Conservation (phyloP, 2,329 filamentous ascomycete genomes). For the Talaromyces sp. region DNA sequence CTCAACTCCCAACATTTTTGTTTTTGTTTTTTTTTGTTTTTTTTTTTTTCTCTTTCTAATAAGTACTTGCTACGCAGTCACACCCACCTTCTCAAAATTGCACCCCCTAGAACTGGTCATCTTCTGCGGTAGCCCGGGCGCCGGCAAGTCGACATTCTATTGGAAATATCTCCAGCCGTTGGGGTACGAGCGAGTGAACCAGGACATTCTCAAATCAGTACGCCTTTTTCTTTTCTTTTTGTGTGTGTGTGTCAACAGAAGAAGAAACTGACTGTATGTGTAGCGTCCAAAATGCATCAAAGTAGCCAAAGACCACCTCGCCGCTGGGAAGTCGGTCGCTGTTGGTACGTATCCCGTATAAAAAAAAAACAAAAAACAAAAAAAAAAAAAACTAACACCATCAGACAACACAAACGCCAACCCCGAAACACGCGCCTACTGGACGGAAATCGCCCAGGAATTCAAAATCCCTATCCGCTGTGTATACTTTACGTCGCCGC, state of each 20-base stretch:
- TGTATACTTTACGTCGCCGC: constrained; percentile 71
- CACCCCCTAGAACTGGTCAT: constrained; percentile 69
- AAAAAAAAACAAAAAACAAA: too few relatives aligned
- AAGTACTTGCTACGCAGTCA: constrained; percentile 10
- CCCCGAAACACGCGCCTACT: constrained; percentile 66
- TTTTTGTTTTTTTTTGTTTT: background rate
- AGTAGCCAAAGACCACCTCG: constrained; percentile 60
- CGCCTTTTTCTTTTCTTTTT: constrained; percentile 2
- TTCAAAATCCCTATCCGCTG: constrained; percentile 72
- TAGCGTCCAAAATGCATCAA: constrained; percentile 63
- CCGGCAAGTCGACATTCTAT: constrained; percentile 90
- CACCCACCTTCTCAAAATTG: constrained; percentile 48
- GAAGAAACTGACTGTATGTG: background rate
- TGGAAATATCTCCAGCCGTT: constrained; percentile 70
- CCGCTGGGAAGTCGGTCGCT: constrained; percentile 62
- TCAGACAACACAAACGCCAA: constrained; percentile 97
- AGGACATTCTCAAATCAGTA: constrained; percentile 75
- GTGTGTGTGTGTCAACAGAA: background rate
- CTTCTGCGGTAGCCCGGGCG: constrained; percentile 81
- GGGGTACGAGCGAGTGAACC: constrained; percentile 80
- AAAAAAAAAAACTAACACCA: too few relatives aligned
- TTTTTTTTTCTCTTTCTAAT: background rate
- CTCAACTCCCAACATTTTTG: background rate
- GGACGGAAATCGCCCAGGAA: constrained; percentile 68
- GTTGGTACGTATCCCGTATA: constrained; percentile 55